Evolutionary conservation across 164 flowering plant genomes (phyloP).

Genomic region (Magnolia officinalis): DNA sequence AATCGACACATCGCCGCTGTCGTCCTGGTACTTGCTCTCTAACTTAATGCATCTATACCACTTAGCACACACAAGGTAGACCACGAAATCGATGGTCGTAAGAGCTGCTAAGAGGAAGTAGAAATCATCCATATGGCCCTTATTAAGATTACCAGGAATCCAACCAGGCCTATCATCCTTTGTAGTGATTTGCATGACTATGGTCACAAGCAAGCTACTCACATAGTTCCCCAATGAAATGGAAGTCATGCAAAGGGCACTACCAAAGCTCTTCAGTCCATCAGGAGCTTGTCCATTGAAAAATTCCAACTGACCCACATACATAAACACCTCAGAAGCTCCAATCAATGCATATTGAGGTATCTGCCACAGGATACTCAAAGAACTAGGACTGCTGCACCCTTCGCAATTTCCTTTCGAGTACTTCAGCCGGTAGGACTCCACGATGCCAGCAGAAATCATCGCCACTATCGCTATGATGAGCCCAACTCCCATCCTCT

Average conservation of each 20-base stretch:
- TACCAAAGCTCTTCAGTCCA: conserved; percentile 88
- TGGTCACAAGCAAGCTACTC: conserved; percentile 69
- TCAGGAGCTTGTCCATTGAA: conserved; percentile 88
- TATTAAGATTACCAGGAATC: conserved; percentile 90
- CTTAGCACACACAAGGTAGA: conserved; percentile 61
- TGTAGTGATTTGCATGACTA: conserved; percentile 76
- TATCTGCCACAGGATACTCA: conserved; percentile 90
- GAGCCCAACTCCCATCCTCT: conserved; percentile 89
- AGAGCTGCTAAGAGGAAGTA: conserved; percentile 75
- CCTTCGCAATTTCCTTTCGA: conserved; percentile 43
- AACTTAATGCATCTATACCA: conserved; percentile 68
- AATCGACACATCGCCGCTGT: not conserved
- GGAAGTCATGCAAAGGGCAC: conserved; percentile 93
- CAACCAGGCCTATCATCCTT: conserved; percentile 71
- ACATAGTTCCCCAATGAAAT: conserved; percentile 88
- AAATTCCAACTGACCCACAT: conserved; percentile 87
- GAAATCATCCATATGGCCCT: conserved; percentile 83
- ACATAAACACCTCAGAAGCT: conserved; percentile 95
- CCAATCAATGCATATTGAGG: conserved; percentile 85
- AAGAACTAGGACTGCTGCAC: conserved; percentile 68
- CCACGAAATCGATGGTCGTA: conserved; percentile 50
- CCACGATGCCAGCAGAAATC: conserved; percentile 80
- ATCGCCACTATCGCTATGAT: conserved; percentile 73
- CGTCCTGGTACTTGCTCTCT: conserved; percentile 27
- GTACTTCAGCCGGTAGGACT: conserved; percentile 61